Percentiles rank a stretch among this genome's conserved stretches.
phyloP scores from a whole-genome alignment of 768 basidiomycete genomes.

The Nevesoporus exiguus region DNA sequence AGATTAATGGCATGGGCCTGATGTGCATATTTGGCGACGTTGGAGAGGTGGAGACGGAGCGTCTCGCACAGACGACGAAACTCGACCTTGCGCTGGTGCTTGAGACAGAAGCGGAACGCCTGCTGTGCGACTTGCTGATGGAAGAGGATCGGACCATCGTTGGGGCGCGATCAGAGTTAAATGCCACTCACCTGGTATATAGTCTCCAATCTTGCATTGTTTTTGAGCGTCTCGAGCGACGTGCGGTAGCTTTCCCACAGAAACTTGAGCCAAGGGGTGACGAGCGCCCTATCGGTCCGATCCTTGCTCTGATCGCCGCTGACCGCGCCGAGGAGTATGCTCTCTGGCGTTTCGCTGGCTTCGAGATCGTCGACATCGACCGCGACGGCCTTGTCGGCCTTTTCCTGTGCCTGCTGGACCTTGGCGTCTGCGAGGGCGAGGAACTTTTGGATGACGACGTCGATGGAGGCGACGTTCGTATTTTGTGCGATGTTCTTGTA shows the following conservation, averaged over 20 bases:
- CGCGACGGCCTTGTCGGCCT: slow-evolving; percentile 70
- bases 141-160: background rate
- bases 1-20: slow-evolving; percentile 95
- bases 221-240: slow-evolving; percentile 91
- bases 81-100: slow-evolving; percentile 85
- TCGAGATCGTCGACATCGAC: slow-evolving; percentile 94
- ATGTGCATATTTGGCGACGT: slow-evolving; percentile 92
- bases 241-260: slow-evolving; percentile 99
- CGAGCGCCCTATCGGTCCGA: slow-evolving; percentile 88
- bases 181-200: slow-evolving; percentile 82
- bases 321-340: slow-evolving; percentile 86
- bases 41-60: slow-evolving; percentile 88
- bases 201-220: slow-evolving; percentile 86
- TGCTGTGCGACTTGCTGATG: slow-evolving; percentile 88
- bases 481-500: slow-evolving; percentile 99
- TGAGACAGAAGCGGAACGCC: slow-evolving; percentile 95
- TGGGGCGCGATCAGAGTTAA: background rate
- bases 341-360: slow-evolving; percentile 92
- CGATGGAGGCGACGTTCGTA: slow-evolving; percentile 85
- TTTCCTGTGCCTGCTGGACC: slow-evolving; percentile 81
- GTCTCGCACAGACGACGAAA: slow-evolving; percentile 96
- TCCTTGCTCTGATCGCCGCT: slow-evolving; percentile 90
- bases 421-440: slow-evolving; percentile 77
- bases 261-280: slow-evolving; percentile 97
- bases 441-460: slow-evolving; percentile 85